Base-by-base conservation (phyloP, 1,139 yeast species). In the Zygoascus meyerae region DNA sequence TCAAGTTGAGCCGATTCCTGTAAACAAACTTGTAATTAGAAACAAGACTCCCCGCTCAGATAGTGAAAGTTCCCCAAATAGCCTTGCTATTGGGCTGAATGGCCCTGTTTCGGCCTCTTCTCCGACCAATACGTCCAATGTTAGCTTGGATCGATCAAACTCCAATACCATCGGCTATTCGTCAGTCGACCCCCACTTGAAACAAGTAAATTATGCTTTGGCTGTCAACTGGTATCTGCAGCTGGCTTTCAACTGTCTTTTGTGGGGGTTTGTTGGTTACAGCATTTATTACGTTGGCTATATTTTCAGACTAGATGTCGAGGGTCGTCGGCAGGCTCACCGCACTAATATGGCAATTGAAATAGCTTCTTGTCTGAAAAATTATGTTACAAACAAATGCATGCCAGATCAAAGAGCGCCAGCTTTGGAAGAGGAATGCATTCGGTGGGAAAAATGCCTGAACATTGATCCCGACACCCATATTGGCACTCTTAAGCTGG, bases 361-460 rank as follows among this genome's bases (percentile, higher is more conserved):
- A 59, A 83, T 86, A 51, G 67, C 79, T 8, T 61, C 69, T 31
- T 92, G 97, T 61, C 71, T 81, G 8, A 69, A 81, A 36, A 83
- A 85, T 53, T 90, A 79, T 63, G 61, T 76, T 30, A 65, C 79
- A 30, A 89, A 90, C 63, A 75, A 79, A 54, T 90, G 98, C 61
- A 63, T 70, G 11, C 62, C 65, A 1, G 68, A 59, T 33, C 42
- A 45, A 40, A 67, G 71, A 8, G 74, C 76, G 1, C 95, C 95
- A 1, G 86, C 86, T 0, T 65, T 89, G 21, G 85, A 82, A 50
- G 65, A 68, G n/a, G 71, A 77, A 21, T 90, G 98, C 61, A 68
- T 74, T 18, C 70, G 70, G 33, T 84, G 95, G 86, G 82, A 78
- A 53, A 75, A 72, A 50, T 90, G 97, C 63, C 87, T 84, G 94